phyloP scores from a whole-genome alignment of 1,139 yeast genomes.

The Kodamaea fungicola region DNA sequence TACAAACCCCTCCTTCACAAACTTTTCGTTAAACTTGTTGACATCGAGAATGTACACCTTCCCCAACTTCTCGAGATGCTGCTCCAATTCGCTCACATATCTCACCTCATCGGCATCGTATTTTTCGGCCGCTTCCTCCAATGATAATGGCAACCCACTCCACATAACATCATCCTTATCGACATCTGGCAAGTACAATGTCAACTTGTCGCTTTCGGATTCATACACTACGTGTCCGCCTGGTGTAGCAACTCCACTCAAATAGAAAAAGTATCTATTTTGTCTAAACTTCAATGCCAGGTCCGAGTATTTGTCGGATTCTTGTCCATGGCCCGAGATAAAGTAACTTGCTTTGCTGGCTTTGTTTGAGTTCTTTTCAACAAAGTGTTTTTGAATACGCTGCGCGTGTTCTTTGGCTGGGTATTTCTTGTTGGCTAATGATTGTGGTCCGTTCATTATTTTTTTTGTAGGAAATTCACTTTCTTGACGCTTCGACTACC shows the following conservation, averaged over 20 bases:
- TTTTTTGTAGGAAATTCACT: no score
- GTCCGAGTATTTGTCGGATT: slow-evolving; percentile 74
- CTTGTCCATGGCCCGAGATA: slow-evolving; percentile 64
- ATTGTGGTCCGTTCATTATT: slow-evolving; percentile 11
- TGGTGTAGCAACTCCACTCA: slow-evolving; percentile 81
- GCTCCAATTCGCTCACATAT: slow-evolving; percentile 48
- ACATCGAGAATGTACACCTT: slow-evolving; percentile 42
- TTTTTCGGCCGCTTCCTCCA: slow-evolving; percentile 59
- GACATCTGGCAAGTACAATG: slow-evolving; percentile 74
- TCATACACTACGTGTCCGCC: slow-evolving; percentile 70
- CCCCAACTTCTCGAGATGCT: slow-evolving; percentile 22
- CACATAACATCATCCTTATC: slow-evolving; percentile 93
- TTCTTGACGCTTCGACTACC: no score
- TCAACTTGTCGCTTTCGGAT: slow-evolving; percentile 50
- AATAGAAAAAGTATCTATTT: slow-evolving; percentile 82
- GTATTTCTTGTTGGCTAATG: slow-evolving; percentile 39
- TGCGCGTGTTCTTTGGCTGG: slow-evolving; percentile 75
- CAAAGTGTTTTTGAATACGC: slow-evolving; percentile 46
- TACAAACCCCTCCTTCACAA: slow-evolving; percentile 18
- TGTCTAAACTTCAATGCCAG: slow-evolving; percentile 79
- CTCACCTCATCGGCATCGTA: slow-evolving; percentile 82
- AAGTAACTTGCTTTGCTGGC: slow-evolving; percentile 37
- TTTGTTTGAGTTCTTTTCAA: slow-evolving; percentile 16
- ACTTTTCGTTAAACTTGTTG: slow-evolving; percentile 33
- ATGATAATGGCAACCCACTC: slow-evolving; percentile 81